Evolutionary conservation across 768 basidiomycete genomes (phyloP).

Genomic region (Stropharia rugosoannulata): DNA sequence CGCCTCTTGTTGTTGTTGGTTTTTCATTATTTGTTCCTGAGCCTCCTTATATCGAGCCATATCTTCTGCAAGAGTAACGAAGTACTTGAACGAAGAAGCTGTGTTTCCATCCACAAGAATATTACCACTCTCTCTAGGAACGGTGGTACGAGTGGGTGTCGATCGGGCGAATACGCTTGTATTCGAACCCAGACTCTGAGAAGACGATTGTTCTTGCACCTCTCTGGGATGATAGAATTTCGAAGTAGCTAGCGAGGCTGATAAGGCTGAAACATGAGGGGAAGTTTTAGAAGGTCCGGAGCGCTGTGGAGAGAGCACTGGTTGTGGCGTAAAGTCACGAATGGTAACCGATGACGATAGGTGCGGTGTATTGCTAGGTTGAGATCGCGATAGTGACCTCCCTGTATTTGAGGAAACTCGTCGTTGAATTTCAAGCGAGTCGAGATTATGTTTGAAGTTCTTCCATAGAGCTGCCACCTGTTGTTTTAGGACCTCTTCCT

Average conservation of each 20-base stretch:
- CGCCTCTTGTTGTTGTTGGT: too few relatives aligned
- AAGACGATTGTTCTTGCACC: conserved; percentile 18
- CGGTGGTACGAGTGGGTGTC: conserved; percentile 47
- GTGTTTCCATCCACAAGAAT: too few relatives aligned
- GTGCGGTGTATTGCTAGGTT: conserved; percentile 16
- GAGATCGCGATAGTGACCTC: conserved; percentile 16
- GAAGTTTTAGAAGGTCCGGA: conserved; percentile 35
- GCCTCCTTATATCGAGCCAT: conserved; percentile 31
- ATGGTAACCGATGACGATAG: conserved; percentile 36
- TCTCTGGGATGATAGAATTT: conserved; percentile 53
- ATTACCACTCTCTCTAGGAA: too few relatives aligned
- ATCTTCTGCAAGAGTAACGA: conserved; percentile 43
- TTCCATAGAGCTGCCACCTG: conserved; percentile 68
- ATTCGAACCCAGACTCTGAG: conserved; percentile 18
- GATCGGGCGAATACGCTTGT: conserved; percentile 28
- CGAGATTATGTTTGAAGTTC: conserved; percentile 49
- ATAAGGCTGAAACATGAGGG: conserved; percentile 59
- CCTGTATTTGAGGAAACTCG: conserved; percentile 6
- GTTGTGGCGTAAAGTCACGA: conserved; percentile 56
- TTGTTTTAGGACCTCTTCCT: conserved; percentile 50
- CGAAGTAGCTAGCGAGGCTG: conserved; percentile 65
- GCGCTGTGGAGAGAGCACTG: conserved; percentile 33
- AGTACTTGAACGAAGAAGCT: conserved; percentile 21
- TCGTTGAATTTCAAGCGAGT: conserved; percentile 40
- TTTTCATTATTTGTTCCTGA: conserved; percentile 7